Conservation (phyloP, 331 rosid genomes). For the Saraca asoca region DNA sequence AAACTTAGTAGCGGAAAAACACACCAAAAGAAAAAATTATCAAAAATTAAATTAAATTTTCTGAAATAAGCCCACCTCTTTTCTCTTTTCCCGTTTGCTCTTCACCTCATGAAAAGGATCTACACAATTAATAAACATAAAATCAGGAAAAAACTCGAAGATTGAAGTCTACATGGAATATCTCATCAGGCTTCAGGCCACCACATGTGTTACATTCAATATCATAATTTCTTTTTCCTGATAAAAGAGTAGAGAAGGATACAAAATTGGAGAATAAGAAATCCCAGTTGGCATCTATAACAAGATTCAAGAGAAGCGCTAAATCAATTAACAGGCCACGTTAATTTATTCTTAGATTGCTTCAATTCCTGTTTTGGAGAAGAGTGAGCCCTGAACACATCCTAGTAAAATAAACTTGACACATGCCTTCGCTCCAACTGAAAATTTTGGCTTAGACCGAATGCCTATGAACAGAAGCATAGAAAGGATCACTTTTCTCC, state of each 20-base stretch:
- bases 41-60: not conserved
- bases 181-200: not conserved
- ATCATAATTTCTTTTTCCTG: no score
- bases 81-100: constrained; percentile 98
- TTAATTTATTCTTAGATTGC: not conserved
- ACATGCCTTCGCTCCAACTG: not conserved
- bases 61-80: constrained; percentile 62
- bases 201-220: no score
- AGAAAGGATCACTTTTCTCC: not conserved
- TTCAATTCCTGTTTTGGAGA: not conserved
- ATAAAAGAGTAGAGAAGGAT: no score
- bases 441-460: not conserved
- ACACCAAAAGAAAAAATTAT: not conserved
- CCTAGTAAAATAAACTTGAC: not conserved
- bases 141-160: constrained; percentile 29
- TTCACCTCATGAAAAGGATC: constrained; percentile 99
- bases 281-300: constrained; percentile 5
- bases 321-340: no score
- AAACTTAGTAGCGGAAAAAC: not conserved
- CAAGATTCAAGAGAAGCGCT: not conserved
- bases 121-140: constrained; percentile 34
- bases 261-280: not conserved
- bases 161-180: not conserved
- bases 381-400: no score
- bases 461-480: not conserved